phyloP scores from a whole-genome alignment of 2,329 filamentous ascomycete genomes.

The Parastagonospora nodorum region DNA sequence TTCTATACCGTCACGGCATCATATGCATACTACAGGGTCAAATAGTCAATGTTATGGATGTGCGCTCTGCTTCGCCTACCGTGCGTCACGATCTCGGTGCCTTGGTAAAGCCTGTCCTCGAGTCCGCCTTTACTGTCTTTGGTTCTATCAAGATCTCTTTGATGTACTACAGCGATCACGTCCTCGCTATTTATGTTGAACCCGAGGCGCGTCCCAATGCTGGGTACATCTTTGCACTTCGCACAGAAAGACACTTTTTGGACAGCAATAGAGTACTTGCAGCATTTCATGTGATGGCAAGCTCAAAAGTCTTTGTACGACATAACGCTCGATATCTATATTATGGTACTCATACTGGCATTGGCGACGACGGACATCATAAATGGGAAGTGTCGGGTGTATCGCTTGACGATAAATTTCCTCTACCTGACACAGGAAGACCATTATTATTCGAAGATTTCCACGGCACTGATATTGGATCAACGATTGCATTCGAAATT shows the following conservation, averaged over 20 bases:
- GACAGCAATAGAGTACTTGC: conserved; percentile 46
- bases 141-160: conserved; percentile 49
- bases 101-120: conserved; percentile 14
- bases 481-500: conserved; percentile 73
- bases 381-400: conserved; percentile 66
- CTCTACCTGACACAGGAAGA: conserved; percentile 50
- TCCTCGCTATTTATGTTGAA: conserved; percentile 35
- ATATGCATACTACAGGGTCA: conserved; percentile 66
- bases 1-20: conserved; percentile 66
- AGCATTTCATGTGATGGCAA: conserved; percentile 19
- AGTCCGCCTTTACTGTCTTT: conserved; percentile 4
- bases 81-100: conserved; percentile 26
- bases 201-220: conserved; percentile 13
- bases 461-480: conserved; percentile 68
- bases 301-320: conserved; percentile 68
- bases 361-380: conserved; percentile 59
- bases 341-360: conserved; percentile 66
- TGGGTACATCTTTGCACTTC: conserved; percentile 34
- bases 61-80: conserved; percentile 48
- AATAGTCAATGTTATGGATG: conserved; percentile 63
- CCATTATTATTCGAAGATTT: conserved; percentile 62
- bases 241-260: conserved; percentile 13
- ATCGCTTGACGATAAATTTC: conserved; percentile 42
- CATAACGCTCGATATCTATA: conserved; percentile 67
- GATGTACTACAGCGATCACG: conserved; percentile 39